A percentile compares a stretch with the other conserved stretches of the same genome.
Evolutionary conservation across 768 basidiomycete genomes (phyloP).

Genomic region (Sistotremastrum niveocremeum): DNA sequence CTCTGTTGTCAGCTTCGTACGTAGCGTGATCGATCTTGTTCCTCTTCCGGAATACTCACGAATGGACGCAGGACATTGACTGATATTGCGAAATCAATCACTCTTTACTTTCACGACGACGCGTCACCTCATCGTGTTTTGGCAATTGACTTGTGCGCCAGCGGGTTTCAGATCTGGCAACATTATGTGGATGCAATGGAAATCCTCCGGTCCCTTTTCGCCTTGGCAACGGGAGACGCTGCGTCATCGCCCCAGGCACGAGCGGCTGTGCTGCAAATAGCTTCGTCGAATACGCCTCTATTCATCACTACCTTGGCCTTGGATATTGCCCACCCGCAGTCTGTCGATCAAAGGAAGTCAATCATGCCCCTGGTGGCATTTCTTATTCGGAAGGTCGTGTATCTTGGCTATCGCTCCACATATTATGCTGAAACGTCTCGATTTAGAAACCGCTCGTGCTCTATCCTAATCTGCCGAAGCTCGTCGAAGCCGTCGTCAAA

Average conservation of each 20-base stretch:
- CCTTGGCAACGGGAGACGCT: constrained; percentile 54
- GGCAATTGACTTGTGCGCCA: constrained; percentile 80
- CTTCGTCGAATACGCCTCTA: constrained; percentile 65
- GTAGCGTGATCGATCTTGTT: constrained; percentile 3
- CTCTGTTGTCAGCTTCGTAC: constrained; percentile 59
- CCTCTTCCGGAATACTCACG: constrained; percentile 1
- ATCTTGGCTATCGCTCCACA: not conserved
- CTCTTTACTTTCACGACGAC: constrained; percentile 63
- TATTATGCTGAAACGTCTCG: not conserved
- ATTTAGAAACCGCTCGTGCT: constrained; percentile 72
- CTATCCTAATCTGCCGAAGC: constrained; percentile 66
- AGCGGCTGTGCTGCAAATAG: constrained; percentile 73
- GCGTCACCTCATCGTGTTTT: constrained; percentile 50
- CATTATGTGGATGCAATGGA: constrained; percentile 85
- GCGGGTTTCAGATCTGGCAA: constrained; percentile 92
- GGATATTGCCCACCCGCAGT: constrained; percentile 66
- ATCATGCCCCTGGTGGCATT: constrained; percentile 91
- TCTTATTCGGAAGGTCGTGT: constrained; percentile 70
- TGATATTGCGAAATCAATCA: constrained; percentile 75
- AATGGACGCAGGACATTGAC: constrained; percentile 45
- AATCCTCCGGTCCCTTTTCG: constrained; percentile 73
- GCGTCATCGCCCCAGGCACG: constrained; percentile 75
- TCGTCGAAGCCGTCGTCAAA: constrained; percentile 93
- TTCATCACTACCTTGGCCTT: constrained; percentile 91
- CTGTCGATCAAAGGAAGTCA: constrained; percentile 66